A percentile compares a stretch with the other conserved stretches of the same genome.
Evolutionary conservation across 2,329 filamentous ascomycete species (phyloP).

Genomic region (Arachnomyces sp.): DNA sequence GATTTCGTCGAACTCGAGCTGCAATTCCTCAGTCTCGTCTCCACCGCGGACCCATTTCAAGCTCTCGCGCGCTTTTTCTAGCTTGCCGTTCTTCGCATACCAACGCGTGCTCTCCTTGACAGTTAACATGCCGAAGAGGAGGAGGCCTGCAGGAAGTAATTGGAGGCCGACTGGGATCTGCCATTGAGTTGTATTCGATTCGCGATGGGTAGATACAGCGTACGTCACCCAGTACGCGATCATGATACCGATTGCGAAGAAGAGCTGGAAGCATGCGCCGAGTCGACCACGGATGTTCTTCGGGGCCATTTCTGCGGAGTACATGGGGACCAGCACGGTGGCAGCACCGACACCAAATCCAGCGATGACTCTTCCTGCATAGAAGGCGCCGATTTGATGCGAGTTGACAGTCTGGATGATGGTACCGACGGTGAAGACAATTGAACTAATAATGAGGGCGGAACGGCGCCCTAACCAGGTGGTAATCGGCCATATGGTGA

Average conservation of each 20-base stretch:
- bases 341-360: conserved; percentile 40
- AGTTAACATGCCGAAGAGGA: conserved; percentile 43
- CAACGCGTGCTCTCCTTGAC: conserved; percentile 42
- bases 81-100: conserved; percentile 39
- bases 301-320: conserved; percentile 34
- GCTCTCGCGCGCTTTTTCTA: conserved; percentile 40
- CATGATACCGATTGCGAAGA: conserved; percentile 31
- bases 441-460: conserved; percentile 36
- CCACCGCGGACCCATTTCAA: conserved; percentile 47
- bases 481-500: conserved; percentile 40
- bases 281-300: conserved; percentile 34
- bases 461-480: conserved; percentile 37
- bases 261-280: conserved; percentile 32
- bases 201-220: conserved; percentile 31
- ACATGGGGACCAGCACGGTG: conserved; percentile 35
- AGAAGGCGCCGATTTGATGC: conserved; percentile 36
- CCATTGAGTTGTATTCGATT: conserved; percentile 40
- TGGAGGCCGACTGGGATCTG: conserved; percentile 42
- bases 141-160: conserved; percentile 39
- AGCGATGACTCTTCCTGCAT: conserved; percentile 39
- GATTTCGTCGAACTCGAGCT: conserved; percentile 30
- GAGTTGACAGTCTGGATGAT: conserved; percentile 42
- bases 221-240: conserved; percentile 43
- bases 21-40: conserved; percentile 27
- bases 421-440: conserved; percentile 29